Conservation (phyloP, 148 eudicot species). For the Chenopodium berlandieri region DNA sequence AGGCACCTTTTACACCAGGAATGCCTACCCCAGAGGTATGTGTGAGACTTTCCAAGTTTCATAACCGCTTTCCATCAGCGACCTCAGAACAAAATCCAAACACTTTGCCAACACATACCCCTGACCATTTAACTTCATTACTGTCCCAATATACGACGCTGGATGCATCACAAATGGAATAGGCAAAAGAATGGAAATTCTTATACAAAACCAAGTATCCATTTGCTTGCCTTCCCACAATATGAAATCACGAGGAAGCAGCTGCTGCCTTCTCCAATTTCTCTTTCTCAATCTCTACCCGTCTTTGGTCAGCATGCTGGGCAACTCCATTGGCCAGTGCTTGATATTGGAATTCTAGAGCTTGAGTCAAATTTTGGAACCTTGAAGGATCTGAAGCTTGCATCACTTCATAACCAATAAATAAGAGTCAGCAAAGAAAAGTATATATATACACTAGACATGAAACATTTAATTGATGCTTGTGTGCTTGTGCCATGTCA, state of each 20-base stretch:
- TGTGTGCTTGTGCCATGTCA: neutral
- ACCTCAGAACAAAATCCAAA: slow-evolving; percentile 1
- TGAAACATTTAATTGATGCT: neutral
- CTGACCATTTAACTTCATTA: slow-evolving; percentile 4
- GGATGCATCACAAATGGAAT: slow-evolving; percentile 13
- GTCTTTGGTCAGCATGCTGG: slow-evolving; percentile 88
- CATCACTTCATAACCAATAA: slow-evolving; percentile 39
- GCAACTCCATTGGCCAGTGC: slow-evolving; percentile 88
- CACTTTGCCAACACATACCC: neutral
- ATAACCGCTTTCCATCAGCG: neutral
- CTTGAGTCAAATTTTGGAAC: slow-evolving; percentile 76
- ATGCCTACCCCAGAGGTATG: slow-evolving; percentile 3
- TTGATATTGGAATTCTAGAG: slow-evolving; percentile 78
- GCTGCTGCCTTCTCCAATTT: slow-evolving; percentile 66
- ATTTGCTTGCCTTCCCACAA: neutral
- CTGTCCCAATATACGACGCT: slow-evolving; percentile 1
- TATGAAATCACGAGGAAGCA: slow-evolving; percentile 41
- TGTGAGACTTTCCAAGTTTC: slow-evolving; percentile 5
- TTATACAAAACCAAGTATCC: neutral
- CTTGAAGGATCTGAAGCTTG: slow-evolving; percentile 83
- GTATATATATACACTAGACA: neutral
- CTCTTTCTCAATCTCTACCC: slow-evolving; percentile 81
- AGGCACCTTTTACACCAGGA: slow-evolving; percentile 13
- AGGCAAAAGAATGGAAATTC: slow-evolving; percentile 5
- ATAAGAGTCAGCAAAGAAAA: neutral